Evolutionary conservation across 768 basidiomycete genomes (phyloP), one percentile per base, ranked within the genome.

Genomic region (Rhizopogon roseolus): DNA sequence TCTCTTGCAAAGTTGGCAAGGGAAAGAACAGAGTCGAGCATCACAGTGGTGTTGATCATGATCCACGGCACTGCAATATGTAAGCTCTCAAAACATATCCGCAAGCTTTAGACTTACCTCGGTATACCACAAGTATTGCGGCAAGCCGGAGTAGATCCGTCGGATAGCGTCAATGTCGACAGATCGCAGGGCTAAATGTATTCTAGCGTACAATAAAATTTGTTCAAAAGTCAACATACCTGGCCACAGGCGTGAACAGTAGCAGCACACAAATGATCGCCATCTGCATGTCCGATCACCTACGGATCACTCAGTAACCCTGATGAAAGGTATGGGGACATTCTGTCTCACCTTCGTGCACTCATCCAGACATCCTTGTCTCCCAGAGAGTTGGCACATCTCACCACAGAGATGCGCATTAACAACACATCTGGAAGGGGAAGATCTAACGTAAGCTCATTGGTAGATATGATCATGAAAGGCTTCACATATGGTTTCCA

Each of bases 1-100:
- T 14, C 81, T 72, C 56, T 73, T 79, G 60, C 84, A 86, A 3
- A 86, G 63, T 49, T 79, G 71, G 58, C 84, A 85, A 3, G 64
- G 56, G 8, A 81, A 57, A 0, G 84, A 82, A 57, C 85, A 85
- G 36, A 76, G 71, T 11, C 76, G 67, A 32, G 74, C 67, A 38
- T 81, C 76, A 56, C 85, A 85, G 37, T 63, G 62, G 65, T 85
- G 84, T 3, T 66, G 58, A 2, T 60, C 54, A 58, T 85, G 84
- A 5, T 62, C 59, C 37, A 70, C 57, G 34, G 80, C 73, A 53
- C 83, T 85, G 57, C 5, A 17, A 50, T 17, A 36, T 4, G 27
- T 25, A 39, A 46, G 53, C 27, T 40, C 6, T 9, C 17, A 16
- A 38, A 22, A 6, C 37, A 37, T 16, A 16, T 27, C 27, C 13